Evolutionary conservation across 1,139 yeast species (phyloP).

Genomic region (Oligophagozyma castellii): DNA sequence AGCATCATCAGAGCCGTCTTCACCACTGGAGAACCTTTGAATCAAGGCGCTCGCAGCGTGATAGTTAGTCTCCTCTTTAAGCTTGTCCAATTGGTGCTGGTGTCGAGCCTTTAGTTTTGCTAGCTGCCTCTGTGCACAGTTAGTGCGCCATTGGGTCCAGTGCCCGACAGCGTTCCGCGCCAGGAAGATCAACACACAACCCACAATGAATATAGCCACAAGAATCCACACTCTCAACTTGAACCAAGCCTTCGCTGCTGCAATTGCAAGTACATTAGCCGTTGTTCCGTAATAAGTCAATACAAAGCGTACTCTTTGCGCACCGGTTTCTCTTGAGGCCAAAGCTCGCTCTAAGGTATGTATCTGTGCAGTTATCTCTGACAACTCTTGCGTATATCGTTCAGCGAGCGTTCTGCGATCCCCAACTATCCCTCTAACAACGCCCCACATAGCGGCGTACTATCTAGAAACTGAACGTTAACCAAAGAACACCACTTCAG

Average conservation of each 20-base stretch:
- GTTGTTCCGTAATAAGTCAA: constrained; percentile 7
- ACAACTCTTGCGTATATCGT: constrained; percentile 18
- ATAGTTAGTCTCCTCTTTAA: constrained; percentile 69
- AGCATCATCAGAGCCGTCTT: constrained; percentile 24
- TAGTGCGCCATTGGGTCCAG: not conserved
- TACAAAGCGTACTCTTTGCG: not conserved
- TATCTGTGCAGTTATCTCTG: constrained; percentile 17
- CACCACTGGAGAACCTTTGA: constrained; percentile 43
- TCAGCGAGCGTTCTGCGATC: constrained; percentile 14
- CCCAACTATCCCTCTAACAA: too few relatives aligned
- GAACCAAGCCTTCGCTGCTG: constrained; percentile 7
- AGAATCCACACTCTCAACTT: not conserved
- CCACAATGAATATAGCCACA: not conserved
- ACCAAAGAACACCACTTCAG: too few relatives aligned
- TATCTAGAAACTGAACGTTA: too few relatives aligned
- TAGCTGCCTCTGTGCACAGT: constrained; percentile 10
- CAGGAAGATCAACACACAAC: not conserved
- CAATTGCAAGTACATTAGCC: constrained; percentile 3
- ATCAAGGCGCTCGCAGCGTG: constrained; percentile 63
- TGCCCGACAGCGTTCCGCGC: not conserved
- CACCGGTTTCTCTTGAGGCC: not conserved
- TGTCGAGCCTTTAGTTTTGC: constrained; percentile 38
- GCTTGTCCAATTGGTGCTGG: constrained; percentile 49
- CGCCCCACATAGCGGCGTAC: too few relatives aligned
- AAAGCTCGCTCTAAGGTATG: constrained; percentile 14